A percentile compares a stretch with the other conserved stretches of the same genome.
These are phyloP conservation scores for Microthyrium microscopicum DNA, from an alignment of 2,329 filamentous ascomycete genomes.

Conservation along the genomic window DNA sequence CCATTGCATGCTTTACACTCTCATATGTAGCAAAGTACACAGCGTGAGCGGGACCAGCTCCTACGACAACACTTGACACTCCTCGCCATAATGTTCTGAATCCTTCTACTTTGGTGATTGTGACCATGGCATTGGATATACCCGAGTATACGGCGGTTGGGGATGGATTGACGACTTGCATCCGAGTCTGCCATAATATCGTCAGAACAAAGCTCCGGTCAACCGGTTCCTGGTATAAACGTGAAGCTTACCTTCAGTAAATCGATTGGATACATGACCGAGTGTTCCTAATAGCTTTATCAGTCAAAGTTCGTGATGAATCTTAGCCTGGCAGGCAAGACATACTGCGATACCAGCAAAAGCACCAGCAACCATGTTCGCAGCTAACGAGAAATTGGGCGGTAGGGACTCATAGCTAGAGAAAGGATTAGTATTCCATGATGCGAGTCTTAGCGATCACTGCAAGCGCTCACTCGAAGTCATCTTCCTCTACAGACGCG, in stretches of 20 bases:
- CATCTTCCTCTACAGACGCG: slow-evolving; percentile 16
- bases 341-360: slow-evolving; percentile 90
- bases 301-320: slow-evolving; percentile 8
- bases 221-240: neutral
- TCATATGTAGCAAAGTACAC: slow-evolving; percentile 99
- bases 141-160: slow-evolving; percentile 72
- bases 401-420: slow-evolving; percentile 77
- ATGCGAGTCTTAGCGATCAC: neutral
- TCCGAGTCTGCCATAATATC: slow-evolving; percentile 56
- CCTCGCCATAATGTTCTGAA: slow-evolving; percentile 88
- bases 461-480: slow-evolving; percentile 20
- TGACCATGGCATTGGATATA: slow-evolving; percentile 79
- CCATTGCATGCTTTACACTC: slow-evolving; percentile 88
- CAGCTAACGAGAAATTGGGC: slow-evolving; percentile 80
- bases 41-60: slow-evolving; percentile 88
- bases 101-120: slow-evolving; percentile 81
- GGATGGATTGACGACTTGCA: slow-evolving; percentile 86
- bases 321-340: slow-evolving; percentile 13
- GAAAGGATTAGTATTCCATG: neutral
- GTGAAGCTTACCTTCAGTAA: slow-evolving; percentile 68
- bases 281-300: slow-evolving; percentile 57
- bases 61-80: slow-evolving; percentile 88
- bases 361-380: slow-evolving; percentile 92
- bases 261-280: slow-evolving; percentile 98
- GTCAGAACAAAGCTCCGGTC: neutral